Evolutionary conservation across 805 yeast species (phyloP), one percentile per base, ranked within the genome.

Genomic region (Kazachstania africana): DNA sequence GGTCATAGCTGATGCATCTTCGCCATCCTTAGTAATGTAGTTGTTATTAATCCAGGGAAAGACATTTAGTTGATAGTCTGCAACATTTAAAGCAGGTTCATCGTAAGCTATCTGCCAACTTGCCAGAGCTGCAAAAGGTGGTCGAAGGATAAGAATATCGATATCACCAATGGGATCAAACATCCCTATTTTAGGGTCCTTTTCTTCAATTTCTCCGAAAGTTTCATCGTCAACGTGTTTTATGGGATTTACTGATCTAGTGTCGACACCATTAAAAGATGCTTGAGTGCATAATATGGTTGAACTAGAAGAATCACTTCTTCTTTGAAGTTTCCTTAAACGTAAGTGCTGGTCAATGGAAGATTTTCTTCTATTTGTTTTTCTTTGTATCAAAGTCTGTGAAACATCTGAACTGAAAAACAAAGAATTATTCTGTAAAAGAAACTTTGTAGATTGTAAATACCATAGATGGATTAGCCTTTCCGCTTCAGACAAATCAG

Each of bases 21-120:
- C 12, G 13, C 13, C 12, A 23, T 8, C 9, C 6, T 10, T 25
- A 9, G 26, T 23, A 13, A 27, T 14, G 16, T 35, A 30, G 8
- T 31, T 26, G 8, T 13, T 12, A 12, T 34, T 20, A 12, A 30
- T 28, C 49, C 50, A 48, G 1, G 48, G 48, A 3, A 43, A 31
- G 1, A 39, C 32, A 34, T 52, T 52, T 8, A 54, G 20, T 12
- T 44, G 34, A 27, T 40, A 49, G 28, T 54, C 58, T 4, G 47
- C 48, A 8, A 54, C 34, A 25, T 47, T 48, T 23, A 53, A 32
- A 33, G 38, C 45, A 12, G 57, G 59, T 29, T 52, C 56, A 36
- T 54, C 57, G 19, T 42, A 43, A 1, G 59, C 59, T 14, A 53
- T 27, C 31, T 53, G 57, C 53, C 53, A 50, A 15, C 50, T 47